Percentiles rank a stretch among this genome's conserved stretches.
Evolutionary conservation across 1,139 yeast species (phyloP).

Genomic region (Blastobotrys buckinghamii): DNA sequence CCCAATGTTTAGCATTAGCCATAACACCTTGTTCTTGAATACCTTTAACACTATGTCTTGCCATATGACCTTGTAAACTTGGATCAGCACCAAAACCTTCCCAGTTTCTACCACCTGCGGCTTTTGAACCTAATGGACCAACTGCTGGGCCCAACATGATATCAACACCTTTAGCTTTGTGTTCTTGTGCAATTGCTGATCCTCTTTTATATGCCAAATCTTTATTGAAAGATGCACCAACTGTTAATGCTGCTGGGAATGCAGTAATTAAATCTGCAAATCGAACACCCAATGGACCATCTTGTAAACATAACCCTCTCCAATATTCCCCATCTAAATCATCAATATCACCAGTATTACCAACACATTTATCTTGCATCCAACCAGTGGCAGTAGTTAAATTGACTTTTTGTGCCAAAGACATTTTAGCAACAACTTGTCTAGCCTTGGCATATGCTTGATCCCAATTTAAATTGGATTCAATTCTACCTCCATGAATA

Average conservation of each 20-base stretch:
- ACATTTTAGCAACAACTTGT: conserved; percentile 47
- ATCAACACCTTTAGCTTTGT: conserved; percentile 51
- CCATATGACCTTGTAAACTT: conserved; percentile 52
- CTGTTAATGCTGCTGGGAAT: conserved; percentile 55
- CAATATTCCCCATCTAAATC: conserved; percentile 51
- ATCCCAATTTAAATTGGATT: conserved; percentile 3
- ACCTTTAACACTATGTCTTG: conserved; percentile 50
- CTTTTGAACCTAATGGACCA: conserved; percentile 60
- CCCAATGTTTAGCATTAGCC: conserved; percentile 49
- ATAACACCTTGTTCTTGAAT: conserved; percentile 55
- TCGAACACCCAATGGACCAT: conserved; percentile 61
- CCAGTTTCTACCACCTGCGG: conserved; percentile 63
- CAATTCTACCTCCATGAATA: conserved; percentile 20
- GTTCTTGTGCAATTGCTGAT: conserved; percentile 53
- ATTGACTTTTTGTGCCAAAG: conserved; percentile 54
- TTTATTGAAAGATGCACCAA: conserved; percentile 54
- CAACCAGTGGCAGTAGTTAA: conserved; percentile 58
- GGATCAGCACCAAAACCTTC: conserved; percentile 65
- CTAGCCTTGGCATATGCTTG: conserved; percentile 38
- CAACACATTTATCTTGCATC: conserved; percentile 57
- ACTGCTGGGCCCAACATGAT: conserved; percentile 58
- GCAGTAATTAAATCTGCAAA: conserved; percentile 53
- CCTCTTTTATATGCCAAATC: conserved; percentile 50
- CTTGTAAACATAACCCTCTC: conserved; percentile 54
- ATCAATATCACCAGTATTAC: conserved; percentile 51